Percentiles rank a stretch among this genome's conserved stretches.
Conservation (phyloP, 2,329 filamentous ascomycete genomes). For the Tolypocladium tropicale region DNA sequence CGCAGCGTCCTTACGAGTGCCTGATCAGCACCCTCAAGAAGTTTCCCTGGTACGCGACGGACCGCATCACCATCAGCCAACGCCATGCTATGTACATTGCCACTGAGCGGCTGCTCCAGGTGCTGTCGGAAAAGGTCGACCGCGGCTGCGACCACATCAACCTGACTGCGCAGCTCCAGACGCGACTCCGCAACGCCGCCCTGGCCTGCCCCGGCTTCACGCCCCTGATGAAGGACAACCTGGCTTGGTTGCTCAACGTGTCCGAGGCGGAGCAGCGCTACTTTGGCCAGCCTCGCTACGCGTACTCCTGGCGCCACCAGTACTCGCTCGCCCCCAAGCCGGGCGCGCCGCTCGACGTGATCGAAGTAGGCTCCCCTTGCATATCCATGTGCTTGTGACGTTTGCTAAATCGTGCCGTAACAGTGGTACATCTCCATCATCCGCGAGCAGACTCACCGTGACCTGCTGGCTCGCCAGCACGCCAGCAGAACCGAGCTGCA, state of each 20-base stretch:
- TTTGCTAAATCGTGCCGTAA: background rate
- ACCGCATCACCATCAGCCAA: slow-evolving; percentile 47
- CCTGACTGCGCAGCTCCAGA: slow-evolving; percentile 41
- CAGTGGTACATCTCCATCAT: slow-evolving; percentile 49
- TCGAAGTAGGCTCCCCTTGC: slow-evolving; percentile 37
- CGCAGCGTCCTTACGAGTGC: slow-evolving; percentile 55
- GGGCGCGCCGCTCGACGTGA: slow-evolving; percentile 36
- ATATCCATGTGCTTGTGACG: too few species aligned
- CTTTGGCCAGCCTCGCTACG: slow-evolving; percentile 37
- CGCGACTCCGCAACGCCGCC: slow-evolving; percentile 39
- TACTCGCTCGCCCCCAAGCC: slow-evolving; percentile 41
- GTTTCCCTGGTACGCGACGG: slow-evolving; percentile 51
- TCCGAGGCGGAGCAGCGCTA: slow-evolving; percentile 21
- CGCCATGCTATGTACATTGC: slow-evolving; percentile 42
- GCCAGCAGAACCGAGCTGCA: slow-evolving; percentile 29
- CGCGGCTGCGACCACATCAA: slow-evolving; percentile 28
- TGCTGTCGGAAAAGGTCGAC: slow-evolving; percentile 32
- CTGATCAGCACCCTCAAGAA: slow-evolving; percentile 54
- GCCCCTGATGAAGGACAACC: slow-evolving; percentile 48
- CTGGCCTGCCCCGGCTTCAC: slow-evolving; percentile 53
- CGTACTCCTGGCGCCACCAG: slow-evolving; percentile 39
- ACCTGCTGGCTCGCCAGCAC: slow-evolving; percentile 27
- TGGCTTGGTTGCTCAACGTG: slow-evolving; percentile 33
- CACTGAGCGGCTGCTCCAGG: slow-evolving; percentile 35
- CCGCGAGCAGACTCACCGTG: slow-evolving; percentile 38